Conservation (phyloP, 2,329 filamentous ascomycete genomes). For the Fusarium piperis region DNA sequence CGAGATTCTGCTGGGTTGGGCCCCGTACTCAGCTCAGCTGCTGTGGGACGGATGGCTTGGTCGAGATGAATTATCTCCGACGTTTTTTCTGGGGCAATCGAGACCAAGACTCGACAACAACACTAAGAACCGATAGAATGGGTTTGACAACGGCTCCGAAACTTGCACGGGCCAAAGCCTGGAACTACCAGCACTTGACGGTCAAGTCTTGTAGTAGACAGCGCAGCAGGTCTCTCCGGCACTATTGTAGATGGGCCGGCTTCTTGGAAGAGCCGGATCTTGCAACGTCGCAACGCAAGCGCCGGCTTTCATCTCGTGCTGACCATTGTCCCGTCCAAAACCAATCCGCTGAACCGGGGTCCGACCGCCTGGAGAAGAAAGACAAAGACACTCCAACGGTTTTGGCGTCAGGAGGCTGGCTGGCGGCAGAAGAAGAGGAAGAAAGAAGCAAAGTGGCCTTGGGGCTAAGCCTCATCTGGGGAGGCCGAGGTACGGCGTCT, state of each 20-base stretch:
- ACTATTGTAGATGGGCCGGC: neutral
- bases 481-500: constrained; percentile 37
- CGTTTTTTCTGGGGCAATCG: neutral
- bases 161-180: constrained; percentile 18
- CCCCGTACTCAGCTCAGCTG: constrained; percentile 11
- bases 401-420: constrained; percentile 5
- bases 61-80: neutral
- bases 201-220: neutral
- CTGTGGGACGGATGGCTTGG: neutral
- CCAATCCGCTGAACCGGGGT: neutral
- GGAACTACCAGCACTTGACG: neutral
- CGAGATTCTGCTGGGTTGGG: neutral
- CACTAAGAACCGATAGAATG: constrained; percentile 17
- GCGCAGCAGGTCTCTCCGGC: neutral
- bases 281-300: constrained; percentile 5
- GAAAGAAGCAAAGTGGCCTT: neutral
- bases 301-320: constrained; percentile 25
- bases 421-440: neutral
- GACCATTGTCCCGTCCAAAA: neutral
- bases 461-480: constrained; percentile 26
- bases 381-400: constrained; percentile 24
- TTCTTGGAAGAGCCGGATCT: neutral
- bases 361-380: constrained; percentile 19
- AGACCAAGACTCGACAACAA: neutral
- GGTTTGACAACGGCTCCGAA: constrained; percentile 14